Conservation (phyloP, 495 filamentous ascomycete species). For the Corynascus novoguineensis region DNA sequence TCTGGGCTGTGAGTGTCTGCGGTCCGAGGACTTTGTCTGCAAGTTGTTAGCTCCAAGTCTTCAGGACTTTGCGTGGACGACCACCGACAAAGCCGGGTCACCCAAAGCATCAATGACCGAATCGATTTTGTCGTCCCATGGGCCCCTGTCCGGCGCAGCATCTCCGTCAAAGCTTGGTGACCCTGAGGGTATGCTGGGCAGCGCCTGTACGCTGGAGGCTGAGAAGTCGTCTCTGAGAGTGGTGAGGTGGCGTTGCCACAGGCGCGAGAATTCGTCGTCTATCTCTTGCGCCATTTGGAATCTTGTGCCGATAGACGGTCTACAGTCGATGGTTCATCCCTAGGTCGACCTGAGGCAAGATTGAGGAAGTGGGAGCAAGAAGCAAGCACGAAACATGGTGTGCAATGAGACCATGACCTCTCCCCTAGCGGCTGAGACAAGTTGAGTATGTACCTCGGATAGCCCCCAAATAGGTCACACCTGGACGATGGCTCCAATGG, state of each 20-base stretch:
- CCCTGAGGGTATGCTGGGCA: conserved; percentile 8
- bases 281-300: conserved; percentile 2
- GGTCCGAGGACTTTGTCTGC: conserved; percentile 14
- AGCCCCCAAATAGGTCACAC: background rate
- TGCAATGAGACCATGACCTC: background rate
- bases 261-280: conserved; percentile 16
- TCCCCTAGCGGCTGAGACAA: no score
- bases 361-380: no score
- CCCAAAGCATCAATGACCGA: conserved; percentile 25
- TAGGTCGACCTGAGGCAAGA: no score
- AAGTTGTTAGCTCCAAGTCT: background rate
- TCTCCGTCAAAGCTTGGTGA: conserved; percentile 1
- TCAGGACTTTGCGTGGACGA: background rate
- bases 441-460: background rate
- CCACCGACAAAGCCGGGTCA: conserved; percentile 12
- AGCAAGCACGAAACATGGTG: background rate
- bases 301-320: background rate
- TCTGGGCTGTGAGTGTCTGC: conserved; percentile 16
- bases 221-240: conserved; percentile 16
- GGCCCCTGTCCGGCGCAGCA: background rate
- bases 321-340: no score
- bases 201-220: conserved; percentile 12
- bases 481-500: background rate
- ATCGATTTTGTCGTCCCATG: conserved; percentile 22
- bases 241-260: conserved; percentile 20